These are phyloP conservation scores for Macrocybe sp. DNA, from an alignment of 1,284 basidiomycete species.

Conservation along the genomic window DNA sequence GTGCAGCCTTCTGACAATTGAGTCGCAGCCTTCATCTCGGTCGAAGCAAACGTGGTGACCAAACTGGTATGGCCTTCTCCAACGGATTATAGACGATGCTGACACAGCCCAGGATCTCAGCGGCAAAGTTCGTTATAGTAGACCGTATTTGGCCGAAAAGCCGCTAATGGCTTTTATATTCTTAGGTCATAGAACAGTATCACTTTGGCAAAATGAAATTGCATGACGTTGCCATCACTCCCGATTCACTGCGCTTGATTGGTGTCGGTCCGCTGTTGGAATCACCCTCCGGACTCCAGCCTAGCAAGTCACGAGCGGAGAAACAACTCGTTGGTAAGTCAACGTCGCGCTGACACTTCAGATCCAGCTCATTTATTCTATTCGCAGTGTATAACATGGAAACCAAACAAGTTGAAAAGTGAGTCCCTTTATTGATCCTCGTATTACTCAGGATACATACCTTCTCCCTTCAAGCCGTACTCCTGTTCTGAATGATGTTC, in stretches of 20 bases:
- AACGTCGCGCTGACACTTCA: not conserved
- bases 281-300: conserved; percentile 59
- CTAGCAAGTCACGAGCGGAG: conserved; percentile 69
- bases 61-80: conserved; percentile 28
- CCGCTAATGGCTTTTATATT: not conserved
- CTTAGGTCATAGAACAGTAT: conserved; percentile 52
- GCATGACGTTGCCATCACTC: conserved; percentile 70
- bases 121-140: conserved; percentile 23
- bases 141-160: not conserved
- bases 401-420: conserved; percentile 64
- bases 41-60: conserved; percentile 33
- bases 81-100: not conserved
- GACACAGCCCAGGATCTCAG: conserved; percentile 18
- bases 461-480: conserved; percentile 46
- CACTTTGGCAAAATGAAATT: conserved; percentile 62
- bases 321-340: conserved; percentile 69
- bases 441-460: not conserved
- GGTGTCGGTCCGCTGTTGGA: conserved; percentile 66
- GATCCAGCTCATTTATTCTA: conserved; percentile 1
- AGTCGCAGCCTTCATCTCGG: conserved; percentile 27
- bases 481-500: conserved; percentile 74
- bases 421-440: conserved; percentile 14
- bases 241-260: conserved; percentile 59
- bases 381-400: conserved; percentile 66
- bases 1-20: not conserved